Percentiles rank a stretch among this genome's conserved stretches.
phyloP scores from a whole-genome alignment of 331 rosid species.

The Acacia concinna region DNA sequence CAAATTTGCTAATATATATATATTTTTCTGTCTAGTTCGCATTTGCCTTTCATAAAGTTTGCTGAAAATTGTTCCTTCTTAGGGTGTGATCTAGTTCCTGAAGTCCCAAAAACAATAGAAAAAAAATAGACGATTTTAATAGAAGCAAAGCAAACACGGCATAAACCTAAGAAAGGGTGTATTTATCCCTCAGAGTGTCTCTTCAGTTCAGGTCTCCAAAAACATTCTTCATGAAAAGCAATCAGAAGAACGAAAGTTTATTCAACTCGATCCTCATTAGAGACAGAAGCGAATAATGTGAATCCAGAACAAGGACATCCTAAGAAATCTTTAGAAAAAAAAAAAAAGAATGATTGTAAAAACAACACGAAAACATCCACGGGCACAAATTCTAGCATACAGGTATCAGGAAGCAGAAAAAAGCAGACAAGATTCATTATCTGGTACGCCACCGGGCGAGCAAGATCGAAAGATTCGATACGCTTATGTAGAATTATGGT shows the following conservation, averaged over 20 bases:
- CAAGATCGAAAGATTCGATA: background rate
- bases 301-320: background rate
- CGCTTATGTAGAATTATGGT: rapidly evolving
- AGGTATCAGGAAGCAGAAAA: background rate
- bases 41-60: too few species aligned
- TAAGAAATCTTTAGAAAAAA: background rate
- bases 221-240: slow-evolving; percentile 29
- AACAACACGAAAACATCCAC: background rate
- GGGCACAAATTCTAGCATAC: background rate
- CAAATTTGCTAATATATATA: background rate
- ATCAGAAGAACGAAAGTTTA: slow-evolving; percentile 42
- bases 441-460: background rate
- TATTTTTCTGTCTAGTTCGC: too few species aligned
- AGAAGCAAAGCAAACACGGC: background rate
- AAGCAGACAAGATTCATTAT: background rate
- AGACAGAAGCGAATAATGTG: background rate
- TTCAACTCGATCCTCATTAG: slow-evolving; percentile 33
- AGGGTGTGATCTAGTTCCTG: background rate
- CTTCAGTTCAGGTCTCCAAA: slow-evolving; percentile 52
- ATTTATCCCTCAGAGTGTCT: background rate
- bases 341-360: background rate
- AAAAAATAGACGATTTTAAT: background rate
- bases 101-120: background rate
- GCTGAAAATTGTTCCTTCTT: background rate
- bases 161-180: background rate